phyloP scores from a whole-genome alignment of 139 green algal species.

The Marvania coccoides region DNA sequence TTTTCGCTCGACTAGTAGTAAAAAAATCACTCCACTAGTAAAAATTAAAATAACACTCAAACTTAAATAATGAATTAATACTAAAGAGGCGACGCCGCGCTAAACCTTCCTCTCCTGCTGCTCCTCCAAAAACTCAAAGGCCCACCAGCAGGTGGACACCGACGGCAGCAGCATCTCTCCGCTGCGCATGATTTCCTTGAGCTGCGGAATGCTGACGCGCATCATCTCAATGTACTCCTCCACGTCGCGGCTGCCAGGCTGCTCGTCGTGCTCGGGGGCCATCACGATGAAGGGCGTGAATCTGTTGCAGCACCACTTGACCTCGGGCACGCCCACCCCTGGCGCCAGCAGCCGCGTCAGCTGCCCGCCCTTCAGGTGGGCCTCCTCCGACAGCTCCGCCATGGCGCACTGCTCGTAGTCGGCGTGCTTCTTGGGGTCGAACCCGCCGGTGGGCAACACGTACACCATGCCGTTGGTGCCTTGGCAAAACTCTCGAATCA shows the following conservation, averaged over 20 bases:
- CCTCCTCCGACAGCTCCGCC: slow-evolving; percentile 72
- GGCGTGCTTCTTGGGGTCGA: slow-evolving; percentile 50
- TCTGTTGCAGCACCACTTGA: slow-evolving; percentile 80
- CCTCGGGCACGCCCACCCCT: slow-evolving; percentile 57
- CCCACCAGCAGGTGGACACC: slow-evolving; percentile 50
- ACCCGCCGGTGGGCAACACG: slow-evolving; percentile 63
- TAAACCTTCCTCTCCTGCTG: background rate
- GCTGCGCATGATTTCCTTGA: slow-evolving; percentile 34
- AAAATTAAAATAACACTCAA: background rate
- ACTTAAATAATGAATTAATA: background rate
- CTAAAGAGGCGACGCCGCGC: background rate
- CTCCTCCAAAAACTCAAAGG: slow-evolving; percentile 42
- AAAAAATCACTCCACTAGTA: background rate
- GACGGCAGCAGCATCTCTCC: slow-evolving; percentile 68
- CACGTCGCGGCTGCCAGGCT: slow-evolving; percentile 28
- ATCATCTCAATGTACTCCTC: slow-evolving; percentile 57
- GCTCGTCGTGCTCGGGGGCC: slow-evolving; percentile 25
- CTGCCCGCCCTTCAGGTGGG: slow-evolving; percentile 59
- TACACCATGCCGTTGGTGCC: slow-evolving; percentile 60
- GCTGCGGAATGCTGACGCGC: slow-evolving; percentile 39
- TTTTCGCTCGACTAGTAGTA: background rate
- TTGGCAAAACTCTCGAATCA: slow-evolving; percentile 66
- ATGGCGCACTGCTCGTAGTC: slow-evolving; percentile 40
- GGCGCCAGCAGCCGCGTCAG: slow-evolving; percentile 51
- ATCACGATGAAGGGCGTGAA: slow-evolving; percentile 75